Conservation (phyloP, 192 early-diverging fungal genomes). For the Kappamyces sp. region DNA sequence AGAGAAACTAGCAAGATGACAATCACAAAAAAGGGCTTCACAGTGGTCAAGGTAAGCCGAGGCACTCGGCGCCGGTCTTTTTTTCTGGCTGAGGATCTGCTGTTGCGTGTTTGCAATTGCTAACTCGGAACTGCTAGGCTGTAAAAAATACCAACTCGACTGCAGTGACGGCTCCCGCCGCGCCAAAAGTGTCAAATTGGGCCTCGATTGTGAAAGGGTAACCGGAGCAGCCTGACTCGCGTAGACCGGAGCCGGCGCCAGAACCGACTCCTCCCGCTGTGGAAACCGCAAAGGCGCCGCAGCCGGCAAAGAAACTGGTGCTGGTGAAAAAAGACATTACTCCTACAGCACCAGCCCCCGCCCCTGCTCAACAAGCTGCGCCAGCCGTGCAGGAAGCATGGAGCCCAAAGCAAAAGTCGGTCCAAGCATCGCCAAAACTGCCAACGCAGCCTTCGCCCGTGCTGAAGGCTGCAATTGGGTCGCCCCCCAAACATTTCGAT, state of each 20-base stretch:
- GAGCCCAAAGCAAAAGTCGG: background rate
- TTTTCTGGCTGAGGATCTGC: background rate
- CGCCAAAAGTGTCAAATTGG: conserved; percentile 5
- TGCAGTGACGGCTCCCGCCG: background rate
- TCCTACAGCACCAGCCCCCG: background rate
- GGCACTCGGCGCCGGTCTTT: too few relatives aligned
- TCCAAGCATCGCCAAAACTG: background rate
- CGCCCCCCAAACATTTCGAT: background rate
- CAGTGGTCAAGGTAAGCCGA: conserved; percentile 10
- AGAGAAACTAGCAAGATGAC: conserved; percentile 12
- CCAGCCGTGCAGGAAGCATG: conserved; percentile 4
- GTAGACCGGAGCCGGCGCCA: background rate
- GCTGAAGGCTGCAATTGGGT: background rate
- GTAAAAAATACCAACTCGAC: background rate
- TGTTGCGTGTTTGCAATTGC: background rate
- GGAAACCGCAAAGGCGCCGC: background rate
- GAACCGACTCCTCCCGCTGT: background rate
- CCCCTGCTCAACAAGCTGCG: conserved; percentile 3
- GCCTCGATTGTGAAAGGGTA: conserved; percentile 14
- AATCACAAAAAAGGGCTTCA: conserved; percentile 12
- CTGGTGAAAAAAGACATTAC: background rate
- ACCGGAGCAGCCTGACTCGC: background rate
- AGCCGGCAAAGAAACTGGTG: background rate
- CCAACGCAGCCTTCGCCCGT: conserved; percentile 5
- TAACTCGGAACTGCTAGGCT: background rate